A percentile compares a stretch with the other conserved stretches of the same genome.
Evolutionary conservation across 2,329 filamentous ascomycete genomes (phyloP).

Genomic region (Colletotrichum musae): DNA sequence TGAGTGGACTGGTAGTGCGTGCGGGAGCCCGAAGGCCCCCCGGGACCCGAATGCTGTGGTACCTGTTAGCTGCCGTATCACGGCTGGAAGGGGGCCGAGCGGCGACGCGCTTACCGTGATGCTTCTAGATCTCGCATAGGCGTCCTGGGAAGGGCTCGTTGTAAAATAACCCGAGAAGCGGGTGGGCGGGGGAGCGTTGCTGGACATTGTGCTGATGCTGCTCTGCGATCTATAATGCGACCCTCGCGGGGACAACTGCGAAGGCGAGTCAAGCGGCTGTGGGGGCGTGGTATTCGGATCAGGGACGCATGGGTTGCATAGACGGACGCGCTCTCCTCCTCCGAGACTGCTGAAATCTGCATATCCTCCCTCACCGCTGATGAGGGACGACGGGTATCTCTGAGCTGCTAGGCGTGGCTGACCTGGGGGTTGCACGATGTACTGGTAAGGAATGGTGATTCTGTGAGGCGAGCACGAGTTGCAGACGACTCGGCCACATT

Average conservation of each 20-base stretch:
- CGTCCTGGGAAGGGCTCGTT: constrained; percentile 50
- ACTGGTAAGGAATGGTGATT: constrained; percentile 94
- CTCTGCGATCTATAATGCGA: constrained; percentile 63
- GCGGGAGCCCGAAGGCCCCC: constrained; percentile 46
- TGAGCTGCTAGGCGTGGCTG: constrained; percentile 47
- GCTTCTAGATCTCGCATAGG: constrained; percentile 46
- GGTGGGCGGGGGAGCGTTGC: constrained; percentile 47
- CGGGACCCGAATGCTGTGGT: constrained; percentile 45
- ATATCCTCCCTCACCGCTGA: constrained; percentile 57
- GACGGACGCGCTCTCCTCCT: constrained; percentile 70
- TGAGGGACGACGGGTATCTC: constrained; percentile 57
- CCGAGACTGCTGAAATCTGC: constrained; percentile 61
- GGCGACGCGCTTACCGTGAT: constrained; percentile 24
- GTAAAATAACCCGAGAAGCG: constrained; percentile 57
- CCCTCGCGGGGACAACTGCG: constrained; percentile 52
- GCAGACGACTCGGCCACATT: constrained; percentile 95
- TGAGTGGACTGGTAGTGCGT: constrained; percentile 53
- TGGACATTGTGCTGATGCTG: constrained; percentile 54
- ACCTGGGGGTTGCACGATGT: constrained; percentile 85
- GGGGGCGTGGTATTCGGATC: constrained; percentile 73
- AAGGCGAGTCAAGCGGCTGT: constrained; percentile 52
- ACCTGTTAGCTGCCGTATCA: constrained; percentile 33
- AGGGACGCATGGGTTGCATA: constrained; percentile 75
- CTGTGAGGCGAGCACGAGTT: constrained; percentile 91
- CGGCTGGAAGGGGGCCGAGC: neutral